These are phyloP conservation scores for Nannochloropsis gaditana DNA, from an alignment of 108 stramenopile species.

Conservation along the genomic window DNA sequence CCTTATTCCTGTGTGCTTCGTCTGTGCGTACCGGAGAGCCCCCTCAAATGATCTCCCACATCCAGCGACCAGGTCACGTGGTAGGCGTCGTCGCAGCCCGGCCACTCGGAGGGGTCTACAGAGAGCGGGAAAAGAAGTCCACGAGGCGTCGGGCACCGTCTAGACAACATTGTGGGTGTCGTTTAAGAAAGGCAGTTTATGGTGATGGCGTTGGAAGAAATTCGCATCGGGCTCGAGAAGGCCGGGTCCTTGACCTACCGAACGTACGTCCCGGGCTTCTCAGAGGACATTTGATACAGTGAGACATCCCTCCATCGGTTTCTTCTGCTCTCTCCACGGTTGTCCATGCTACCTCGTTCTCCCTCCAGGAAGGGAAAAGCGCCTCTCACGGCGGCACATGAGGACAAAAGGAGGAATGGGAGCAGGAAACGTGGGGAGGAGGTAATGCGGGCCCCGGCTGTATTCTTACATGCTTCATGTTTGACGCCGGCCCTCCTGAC, in stretches of 20 bases:
- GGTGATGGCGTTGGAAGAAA: no score
- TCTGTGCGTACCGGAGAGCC: conserved; percentile 4
- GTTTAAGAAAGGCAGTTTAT: not conserved
- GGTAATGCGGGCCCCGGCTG: not conserved
- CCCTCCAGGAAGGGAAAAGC: no score
- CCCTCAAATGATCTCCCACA: not conserved
- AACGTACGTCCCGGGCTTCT: not conserved
- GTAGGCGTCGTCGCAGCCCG: not conserved
- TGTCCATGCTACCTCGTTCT: no score
- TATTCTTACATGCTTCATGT: no score
- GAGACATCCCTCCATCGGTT: no score
- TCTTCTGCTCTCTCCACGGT: no score
- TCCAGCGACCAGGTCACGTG: not conserved
- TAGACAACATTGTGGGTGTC: not conserved
- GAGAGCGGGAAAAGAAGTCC: not conserved
- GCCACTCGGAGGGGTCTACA: not conserved
- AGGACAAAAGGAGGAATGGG: not conserved
- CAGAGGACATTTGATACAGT: not conserved
- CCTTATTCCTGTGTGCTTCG: not conserved
- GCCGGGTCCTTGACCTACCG: not conserved
- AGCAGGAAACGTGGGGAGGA: not conserved
- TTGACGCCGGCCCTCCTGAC: no score
- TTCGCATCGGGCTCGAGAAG: no score
- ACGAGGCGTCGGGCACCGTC: not conserved
- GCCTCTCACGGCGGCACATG: no score